Evolutionary conservation across 331 rosid genomes (phyloP).

Genomic region (Cydonia oblonga): DNA sequence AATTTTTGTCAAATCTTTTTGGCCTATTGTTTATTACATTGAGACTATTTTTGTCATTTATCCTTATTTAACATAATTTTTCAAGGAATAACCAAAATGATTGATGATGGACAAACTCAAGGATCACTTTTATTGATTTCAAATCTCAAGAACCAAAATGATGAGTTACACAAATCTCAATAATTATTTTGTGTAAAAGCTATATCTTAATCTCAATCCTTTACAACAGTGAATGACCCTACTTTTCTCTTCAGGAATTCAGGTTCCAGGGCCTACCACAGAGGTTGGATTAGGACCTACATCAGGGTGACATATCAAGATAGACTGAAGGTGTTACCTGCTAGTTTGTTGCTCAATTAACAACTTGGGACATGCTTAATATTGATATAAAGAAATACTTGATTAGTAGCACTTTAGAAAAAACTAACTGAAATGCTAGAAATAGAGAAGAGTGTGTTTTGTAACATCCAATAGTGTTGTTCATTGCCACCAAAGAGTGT

Average conservation of each 20-base stretch:
- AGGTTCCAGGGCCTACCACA: not conserved
- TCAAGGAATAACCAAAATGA: too few relatives aligned
- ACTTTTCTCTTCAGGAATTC: not conserved
- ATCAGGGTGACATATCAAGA: not conserved
- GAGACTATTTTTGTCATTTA: too few relatives aligned
- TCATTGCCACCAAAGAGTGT: not conserved
- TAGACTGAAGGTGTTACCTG: not conserved
- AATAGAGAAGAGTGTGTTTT: not conserved
- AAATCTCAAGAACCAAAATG: too few relatives aligned
- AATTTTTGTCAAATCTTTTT: too few relatives aligned
- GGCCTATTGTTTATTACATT: too few relatives aligned
- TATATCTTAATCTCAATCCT: not conserved
- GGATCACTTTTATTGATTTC: too few relatives aligned
- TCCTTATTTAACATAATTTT: too few relatives aligned
- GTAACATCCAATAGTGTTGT: not conserved
- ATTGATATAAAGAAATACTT: not conserved
- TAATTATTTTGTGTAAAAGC: too few relatives aligned
- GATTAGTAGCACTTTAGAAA: not conserved
- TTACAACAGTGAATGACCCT: not conserved
- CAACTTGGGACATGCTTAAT: not conserved
- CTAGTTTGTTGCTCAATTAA: not conserved
- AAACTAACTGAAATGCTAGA: not conserved
- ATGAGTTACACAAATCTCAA: too few relatives aligned
- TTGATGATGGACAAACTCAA: too few relatives aligned
- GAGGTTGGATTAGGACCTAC: not conserved